Base-by-base conservation (phyloP, 2,329 filamentous ascomycete genomes). In the Fusarium sp. region DNA sequence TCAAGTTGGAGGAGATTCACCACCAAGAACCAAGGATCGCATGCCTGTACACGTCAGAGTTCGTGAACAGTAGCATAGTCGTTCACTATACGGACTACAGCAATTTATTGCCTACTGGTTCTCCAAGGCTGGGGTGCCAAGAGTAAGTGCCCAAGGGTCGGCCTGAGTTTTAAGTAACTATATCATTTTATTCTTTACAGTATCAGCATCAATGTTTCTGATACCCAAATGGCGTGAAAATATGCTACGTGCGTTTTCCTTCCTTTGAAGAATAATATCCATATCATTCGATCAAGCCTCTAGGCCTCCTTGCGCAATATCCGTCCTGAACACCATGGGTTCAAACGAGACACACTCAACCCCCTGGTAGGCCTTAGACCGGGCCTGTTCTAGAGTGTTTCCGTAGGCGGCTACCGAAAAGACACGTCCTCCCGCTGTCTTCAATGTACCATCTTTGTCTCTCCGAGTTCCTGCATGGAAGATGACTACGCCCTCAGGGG, bases 381-480 rank as follows among this genome's bases (percentile, higher is more conserved):
- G 91, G 0, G 94, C 94, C 45, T 92, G 89, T 75, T 92, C 88
- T 1, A 97, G 85, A 10, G 88, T 91, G 28, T 78, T 77, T 3
- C 84, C 83, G 2, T 88, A 91, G 2, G 93, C 91, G 16, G 91
- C 94, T 4, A 92, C 89, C 4, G 93, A 93, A 76, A 97, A 96
- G 28, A 97, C 94, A 49, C 94, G 88, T 1, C 94, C 94, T 46
- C 94, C 94, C 1, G 90, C 85, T 1, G 93, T 94, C 72, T 88
- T 84, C 9, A 97, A 82, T 56, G 87, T 82, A 9, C 82, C 84
- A 9, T 31, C 34, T 8, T 73, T 80, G 12, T 85, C 81, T 16
- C 90, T 75, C 23, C 84, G 84, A 5, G 94, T 97, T 23, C 94
- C 94, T 5, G 94, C 94, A 77, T 97, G 94, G 86, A 97, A 97